Evolutionary conservation across 2,329 filamentous ascomycete species (phyloP).

Genomic region (Scedosporium minutisporum): DNA sequence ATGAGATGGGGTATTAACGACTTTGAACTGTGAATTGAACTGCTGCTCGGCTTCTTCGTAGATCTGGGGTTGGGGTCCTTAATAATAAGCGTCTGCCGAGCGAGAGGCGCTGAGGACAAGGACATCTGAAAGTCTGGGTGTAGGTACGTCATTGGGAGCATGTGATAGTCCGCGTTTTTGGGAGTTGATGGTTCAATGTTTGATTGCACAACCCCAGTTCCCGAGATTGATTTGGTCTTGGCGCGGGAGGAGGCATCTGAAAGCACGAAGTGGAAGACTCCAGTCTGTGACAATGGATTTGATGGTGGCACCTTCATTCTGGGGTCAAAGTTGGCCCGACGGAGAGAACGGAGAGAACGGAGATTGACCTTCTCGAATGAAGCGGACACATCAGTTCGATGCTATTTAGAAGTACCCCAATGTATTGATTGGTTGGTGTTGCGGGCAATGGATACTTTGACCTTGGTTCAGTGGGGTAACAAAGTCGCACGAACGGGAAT

Average conservation of each 20-base stretch:
- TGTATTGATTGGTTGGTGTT: too few relatives aligned
- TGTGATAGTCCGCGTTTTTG: neutral
- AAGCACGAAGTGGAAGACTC: neutral
- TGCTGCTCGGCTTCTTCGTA: too few relatives aligned
- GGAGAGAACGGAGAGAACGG: neutral
- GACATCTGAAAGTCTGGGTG: neutral
- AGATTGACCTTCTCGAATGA: neutral
- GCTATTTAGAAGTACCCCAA: too few relatives aligned
- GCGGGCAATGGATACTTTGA: too few relatives aligned
- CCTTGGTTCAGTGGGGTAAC: too few relatives aligned
- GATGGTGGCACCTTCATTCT: neutral
- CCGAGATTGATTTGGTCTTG: neutral
- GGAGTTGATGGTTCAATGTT: neutral
- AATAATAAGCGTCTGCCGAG: neutral
- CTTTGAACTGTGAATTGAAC: too few relatives aligned
- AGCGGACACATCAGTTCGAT: neutral
- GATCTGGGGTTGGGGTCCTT: neutral
- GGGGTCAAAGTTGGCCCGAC: neutral
- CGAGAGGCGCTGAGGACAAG: too few relatives aligned
- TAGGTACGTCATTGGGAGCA: neutral
- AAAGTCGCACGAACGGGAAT: too few relatives aligned
- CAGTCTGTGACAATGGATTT: neutral
- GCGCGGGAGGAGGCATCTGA: neutral
- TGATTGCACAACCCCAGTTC: neutral
- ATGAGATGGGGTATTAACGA: too few relatives aligned